Conservation (phyloP, 352 stramenopile genomes). For the Phytophthora fragariaefolia region DNA sequence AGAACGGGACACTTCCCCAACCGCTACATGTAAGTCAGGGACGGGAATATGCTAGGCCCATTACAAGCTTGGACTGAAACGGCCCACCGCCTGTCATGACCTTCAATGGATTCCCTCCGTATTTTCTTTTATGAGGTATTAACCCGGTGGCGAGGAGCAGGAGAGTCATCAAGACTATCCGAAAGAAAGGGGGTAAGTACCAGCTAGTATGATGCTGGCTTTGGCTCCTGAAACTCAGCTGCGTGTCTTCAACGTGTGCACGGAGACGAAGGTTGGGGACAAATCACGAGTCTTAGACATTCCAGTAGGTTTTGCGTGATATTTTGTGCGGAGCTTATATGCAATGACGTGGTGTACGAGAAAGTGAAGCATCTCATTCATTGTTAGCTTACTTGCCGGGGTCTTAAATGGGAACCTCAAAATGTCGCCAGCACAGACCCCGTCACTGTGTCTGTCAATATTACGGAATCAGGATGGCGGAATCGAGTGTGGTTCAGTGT, state of each 20-base stretch:
- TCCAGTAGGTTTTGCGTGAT: conserved; percentile 5
- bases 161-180: neutral
- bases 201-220: conserved; percentile 1
- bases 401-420: conserved; percentile 11
- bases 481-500: neutral
- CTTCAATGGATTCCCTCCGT: neutral
- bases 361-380: conserved; percentile 1
- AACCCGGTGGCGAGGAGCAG: neutral
- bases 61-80: too few species aligned
- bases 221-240: neutral
- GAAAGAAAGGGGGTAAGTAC: neutral
- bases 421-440: neutral
- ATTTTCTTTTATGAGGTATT: neutral
- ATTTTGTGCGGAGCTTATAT: conserved; percentile 9
- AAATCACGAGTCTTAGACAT: neutral
- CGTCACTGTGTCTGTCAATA: neutral
- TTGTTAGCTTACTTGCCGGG: conserved; percentile 7
- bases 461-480: neutral
- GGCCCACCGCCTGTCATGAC: neutral
- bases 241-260: conserved; percentile 4
- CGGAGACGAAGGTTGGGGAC: neutral
- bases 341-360: neutral
- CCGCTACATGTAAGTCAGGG: too few species aligned
- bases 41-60: too few species aligned
- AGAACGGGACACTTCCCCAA: too few species aligned